Evolutionary conservation across 164 flowering plant genomes (phyloP).

Genomic region (Vitis rupestris): DNA sequence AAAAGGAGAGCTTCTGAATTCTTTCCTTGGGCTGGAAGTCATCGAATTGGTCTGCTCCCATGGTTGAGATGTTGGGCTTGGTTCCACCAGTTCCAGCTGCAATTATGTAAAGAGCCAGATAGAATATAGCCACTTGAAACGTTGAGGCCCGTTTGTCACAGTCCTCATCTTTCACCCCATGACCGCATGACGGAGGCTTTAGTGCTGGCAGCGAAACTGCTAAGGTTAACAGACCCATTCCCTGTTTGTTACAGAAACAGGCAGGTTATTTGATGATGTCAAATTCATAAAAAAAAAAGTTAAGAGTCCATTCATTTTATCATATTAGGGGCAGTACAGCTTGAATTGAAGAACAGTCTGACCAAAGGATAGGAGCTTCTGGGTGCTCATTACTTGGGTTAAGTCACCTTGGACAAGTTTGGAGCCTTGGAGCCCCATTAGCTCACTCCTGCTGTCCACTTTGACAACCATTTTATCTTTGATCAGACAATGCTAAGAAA

Average conservation of each 20-base stretch:
- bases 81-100: conserved; percentile 67
- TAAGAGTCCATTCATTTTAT: too few species aligned
- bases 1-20: conserved; percentile 55
- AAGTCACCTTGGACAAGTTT: too few species aligned
- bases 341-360: too few species aligned
- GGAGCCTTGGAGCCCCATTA: too few species aligned
- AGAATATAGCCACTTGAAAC: conserved; percentile 55
- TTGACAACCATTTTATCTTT: too few species aligned
- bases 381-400: too few species aligned
- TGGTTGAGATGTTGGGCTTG: conserved; percentile 69
- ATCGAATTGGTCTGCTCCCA: conserved; percentile 72
- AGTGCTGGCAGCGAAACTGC: conserved; percentile 40
- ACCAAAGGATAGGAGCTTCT: too few species aligned
- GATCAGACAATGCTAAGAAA: too few species aligned
- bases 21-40: conserved; percentile 55
- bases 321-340: too few species aligned
- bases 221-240: conserved; percentile 55
- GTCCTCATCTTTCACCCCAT: conserved; percentile 10
- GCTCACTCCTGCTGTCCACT: too few species aligned
- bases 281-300: too few species aligned
- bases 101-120: conserved; percentile 43
- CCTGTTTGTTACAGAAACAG: conserved; percentile 31
- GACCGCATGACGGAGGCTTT: conserved; percentile 44
- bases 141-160: conserved; percentile 32
- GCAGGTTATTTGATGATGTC: not conserved